Conservation (phyloP, 345 rosid genomes). For the Brassica carinata region DNA sequence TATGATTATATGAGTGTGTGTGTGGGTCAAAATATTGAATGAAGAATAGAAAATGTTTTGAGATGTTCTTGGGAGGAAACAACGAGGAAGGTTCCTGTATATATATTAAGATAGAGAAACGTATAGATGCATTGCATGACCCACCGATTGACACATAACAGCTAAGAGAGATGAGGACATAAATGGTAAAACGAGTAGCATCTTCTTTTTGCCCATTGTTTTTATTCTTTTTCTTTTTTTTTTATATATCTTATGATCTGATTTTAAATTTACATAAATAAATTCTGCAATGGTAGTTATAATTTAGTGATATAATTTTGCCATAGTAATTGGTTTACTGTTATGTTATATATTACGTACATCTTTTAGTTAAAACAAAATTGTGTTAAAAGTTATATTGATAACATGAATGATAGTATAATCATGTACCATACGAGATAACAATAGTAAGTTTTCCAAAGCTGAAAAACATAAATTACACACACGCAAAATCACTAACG, state of each 20-base stretch:
- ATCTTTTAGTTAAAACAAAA: not conserved
- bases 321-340: not conserved
- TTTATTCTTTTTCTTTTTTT: not conserved
- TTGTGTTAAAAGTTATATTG: not conserved
- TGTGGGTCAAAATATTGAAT: not conserved
- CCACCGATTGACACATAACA: conserved; percentile 64
- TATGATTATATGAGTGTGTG: conserved; percentile 4
- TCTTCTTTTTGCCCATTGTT: conserved; percentile 34
- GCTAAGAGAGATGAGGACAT: conserved; percentile 55
- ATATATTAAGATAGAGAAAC: conserved; percentile 31
- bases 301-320: not conserved
- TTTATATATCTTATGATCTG: not conserved
- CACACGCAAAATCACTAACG: not conserved
- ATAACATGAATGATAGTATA: not conserved
- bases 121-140: conserved; percentile 47
- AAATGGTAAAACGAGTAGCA: conserved; percentile 30
- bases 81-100: conserved; percentile 46
- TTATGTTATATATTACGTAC: not conserved
- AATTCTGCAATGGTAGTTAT: not conserved
- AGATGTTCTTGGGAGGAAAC: conserved; percentile 38
- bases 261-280: not conserved
- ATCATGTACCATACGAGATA: not conserved
- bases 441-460: not conserved
- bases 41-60: conserved; percentile 23
- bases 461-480: not conserved